Percentiles rank a stretch among this genome's conserved stretches.
Evolutionary conservation across 352 stramenopile species (phyloP).

Genomic region (Phytophthora brassicae): DNA sequence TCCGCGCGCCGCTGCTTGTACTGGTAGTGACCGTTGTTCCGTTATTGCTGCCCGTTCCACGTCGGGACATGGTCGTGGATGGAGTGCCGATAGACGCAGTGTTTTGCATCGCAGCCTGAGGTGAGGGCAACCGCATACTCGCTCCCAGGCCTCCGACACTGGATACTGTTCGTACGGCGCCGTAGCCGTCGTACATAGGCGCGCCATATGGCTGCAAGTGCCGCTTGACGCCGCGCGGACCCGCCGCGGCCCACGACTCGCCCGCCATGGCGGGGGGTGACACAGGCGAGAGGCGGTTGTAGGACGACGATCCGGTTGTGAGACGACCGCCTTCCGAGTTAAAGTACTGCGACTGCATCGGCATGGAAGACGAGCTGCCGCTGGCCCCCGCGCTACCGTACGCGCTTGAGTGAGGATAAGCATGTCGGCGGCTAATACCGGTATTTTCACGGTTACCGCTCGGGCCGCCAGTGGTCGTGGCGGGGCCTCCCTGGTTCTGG

Average conservation of each 20-base stretch:
- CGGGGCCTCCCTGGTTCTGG: conserved; percentile 1
- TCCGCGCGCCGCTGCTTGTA: neutral
- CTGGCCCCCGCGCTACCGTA: conserved; percentile 8
- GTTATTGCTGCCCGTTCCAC: conserved; percentile 16
- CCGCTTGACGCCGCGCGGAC: conserved; percentile 40
- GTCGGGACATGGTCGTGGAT: conserved; percentile 14
- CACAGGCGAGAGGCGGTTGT: conserved; percentile 30
- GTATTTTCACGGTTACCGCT: conserved; percentile 10
- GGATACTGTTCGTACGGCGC: too few relatives aligned
- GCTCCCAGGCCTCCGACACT: too few relatives aligned
- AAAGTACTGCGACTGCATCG: conserved; percentile 31
- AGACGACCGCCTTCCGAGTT: conserved; percentile 16
- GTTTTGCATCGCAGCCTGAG: conserved; percentile 8
- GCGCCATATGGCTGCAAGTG: conserved; percentile 39
- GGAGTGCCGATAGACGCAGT: neutral
- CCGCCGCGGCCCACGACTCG: conserved; percentile 13
- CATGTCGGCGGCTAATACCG: conserved; percentile 12
- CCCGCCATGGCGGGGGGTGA: conserved; percentile 36
- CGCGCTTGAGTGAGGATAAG: conserved; percentile 16
- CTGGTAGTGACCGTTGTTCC: neutral
- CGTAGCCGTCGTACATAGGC: conserved; percentile 15
- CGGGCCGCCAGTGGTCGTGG: neutral
- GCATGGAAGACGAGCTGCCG: conserved; percentile 8
- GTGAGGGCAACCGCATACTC: neutral
- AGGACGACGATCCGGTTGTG: conserved; percentile 18